Evolutionary conservation across 129 eudicot genomes (phyloP).

Genomic region (Rutidosis leptorrhynchoides): DNA sequence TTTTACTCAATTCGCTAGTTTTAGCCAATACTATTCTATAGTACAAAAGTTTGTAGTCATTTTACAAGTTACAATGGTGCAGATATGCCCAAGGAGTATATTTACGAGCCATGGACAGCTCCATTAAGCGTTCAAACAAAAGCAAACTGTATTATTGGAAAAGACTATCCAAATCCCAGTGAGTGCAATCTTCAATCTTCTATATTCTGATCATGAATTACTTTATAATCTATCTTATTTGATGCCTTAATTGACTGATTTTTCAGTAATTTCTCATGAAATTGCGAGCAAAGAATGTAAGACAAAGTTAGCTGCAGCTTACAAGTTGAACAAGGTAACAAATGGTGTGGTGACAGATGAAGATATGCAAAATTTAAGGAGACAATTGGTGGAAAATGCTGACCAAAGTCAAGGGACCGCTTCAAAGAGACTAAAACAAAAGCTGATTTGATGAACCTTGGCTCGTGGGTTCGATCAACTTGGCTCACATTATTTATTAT

Average conservation of each 20-base stretch:
- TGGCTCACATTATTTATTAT: background rate
- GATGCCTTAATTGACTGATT: background rate
- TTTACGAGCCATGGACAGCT: slow-evolving; percentile 94
- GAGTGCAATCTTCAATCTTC: slow-evolving; percentile 9
- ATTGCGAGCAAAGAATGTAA: slow-evolving; percentile 77
- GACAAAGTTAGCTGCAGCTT: slow-evolving; percentile 64
- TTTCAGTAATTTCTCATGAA: slow-evolving; percentile 67
- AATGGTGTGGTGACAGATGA: slow-evolving; percentile 58
- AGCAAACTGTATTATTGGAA: slow-evolving; percentile 87
- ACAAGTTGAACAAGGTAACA: slow-evolving; percentile 56
- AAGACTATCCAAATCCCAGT: slow-evolving; percentile 90
- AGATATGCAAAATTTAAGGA: slow-evolving; percentile 50
- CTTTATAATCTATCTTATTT: background rate
- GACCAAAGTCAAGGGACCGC: slow-evolving; percentile 39
- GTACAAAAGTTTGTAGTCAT: background rate
- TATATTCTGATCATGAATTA: background rate
- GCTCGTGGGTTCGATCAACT: slow-evolving; percentile 3
- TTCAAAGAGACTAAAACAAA: slow-evolving; percentile 58
- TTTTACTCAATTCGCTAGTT: background rate
- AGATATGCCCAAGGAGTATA: slow-evolving; percentile 92
- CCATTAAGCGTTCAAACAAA: slow-evolving; percentile 66
- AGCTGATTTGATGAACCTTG: slow-evolving; percentile 26
- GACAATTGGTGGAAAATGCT: slow-evolving; percentile 46
- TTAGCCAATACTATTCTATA: background rate
- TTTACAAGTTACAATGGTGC: background rate